Evolutionary conservation across 192 early-diverging fungal genomes (phyloP), one percentile per base, ranked within the genome.

Genomic region (Entomortierella lignicola): DNA sequence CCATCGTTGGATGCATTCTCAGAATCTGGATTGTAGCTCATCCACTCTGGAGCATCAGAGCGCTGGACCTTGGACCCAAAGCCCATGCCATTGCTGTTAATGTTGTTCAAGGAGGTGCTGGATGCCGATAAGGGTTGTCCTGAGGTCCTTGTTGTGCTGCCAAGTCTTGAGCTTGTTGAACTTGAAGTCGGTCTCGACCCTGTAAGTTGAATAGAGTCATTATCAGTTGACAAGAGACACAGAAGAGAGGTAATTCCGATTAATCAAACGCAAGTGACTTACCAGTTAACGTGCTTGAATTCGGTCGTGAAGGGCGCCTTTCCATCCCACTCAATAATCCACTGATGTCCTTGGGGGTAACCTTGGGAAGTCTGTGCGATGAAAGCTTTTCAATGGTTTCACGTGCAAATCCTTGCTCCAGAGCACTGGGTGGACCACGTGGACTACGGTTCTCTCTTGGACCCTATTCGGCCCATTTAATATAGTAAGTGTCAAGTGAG

Each of bases 11-110:
- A 44, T 12, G 58, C 34, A 27, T 71, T 39, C 48, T 77, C 71
- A 20, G 71, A 55, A 39, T 89, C 85, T 39, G 88, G 88, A 20
- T 83, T 86, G 51, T 89, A 87, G 67, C 85, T 86, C 88, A 89
- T 83, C 88, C 88, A 89, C 60, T 89, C 86, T 41, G 88, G 88
- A 2, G 85, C 70, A 53, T 84, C 83, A 21, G 77, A 81, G 25
- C 79, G 60, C 47, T 79, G 75, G 4, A 29, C 27, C 25, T 63
- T 62, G 21, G 55, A 53, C 3, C 51, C 34, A 13, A 70, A 29
- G 18, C 66, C 55, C 7, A 53, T 48, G 17, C 59, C 56, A 51
- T 55, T 66, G 34, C 23, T 72, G 59, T 55, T 67, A 43, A n/a
- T 55, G 39, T 25, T 63, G 56, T 48, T 55, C 54, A 65, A 32